Base-by-base conservation (phyloP, 1,139 yeast genomes). In the Nematodospora anomalae region DNA sequence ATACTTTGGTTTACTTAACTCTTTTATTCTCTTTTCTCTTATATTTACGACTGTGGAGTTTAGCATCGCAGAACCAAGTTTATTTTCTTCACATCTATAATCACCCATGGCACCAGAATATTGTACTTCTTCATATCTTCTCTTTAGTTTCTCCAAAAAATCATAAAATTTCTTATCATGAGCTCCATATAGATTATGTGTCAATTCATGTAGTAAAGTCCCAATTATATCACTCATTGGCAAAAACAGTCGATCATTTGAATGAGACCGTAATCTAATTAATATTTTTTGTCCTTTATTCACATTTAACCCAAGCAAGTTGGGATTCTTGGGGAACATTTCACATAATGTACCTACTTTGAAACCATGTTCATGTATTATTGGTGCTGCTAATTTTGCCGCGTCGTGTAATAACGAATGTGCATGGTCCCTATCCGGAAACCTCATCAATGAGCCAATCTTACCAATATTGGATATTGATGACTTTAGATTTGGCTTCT, bases 151-250 rank as follows among this genome's bases (percentile, higher is more conserved):
- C 38, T 84, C 90, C 49, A 88, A 58, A 37, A 74, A 73, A 36
- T 64, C 65, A 53, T 87, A 87, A 55, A 92, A 92, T 43, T 62
- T 63, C 13, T 66, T 76, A 60, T 92, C 84, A 54, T 92, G 98
- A 0, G 95, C 83, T 0, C 96, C 96, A 51, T 67, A 67, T 20
- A 71, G 54, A 56, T 88, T 90, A 54, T 92, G 98, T 2, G 89
- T 77, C 30, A 92, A 65, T 56, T 92, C 98, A 57, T 92, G 98
- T 8, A 92, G 65, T 78, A 89, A 76, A 0, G 96, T 88, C 0
- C 90, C 96, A 11, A 90, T 55, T 2, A 89, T 62, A 36, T 80
- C 82, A 10, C 81, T 77, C 58, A 83, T 64, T 1, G 90, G 83
- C 16, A 80, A 60, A 53, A 90, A 89, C 59, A 61, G 63, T 21